phyloP scores from a whole-genome alignment of 129 eudicot genomes.

The Calendula officinalis region DNA sequence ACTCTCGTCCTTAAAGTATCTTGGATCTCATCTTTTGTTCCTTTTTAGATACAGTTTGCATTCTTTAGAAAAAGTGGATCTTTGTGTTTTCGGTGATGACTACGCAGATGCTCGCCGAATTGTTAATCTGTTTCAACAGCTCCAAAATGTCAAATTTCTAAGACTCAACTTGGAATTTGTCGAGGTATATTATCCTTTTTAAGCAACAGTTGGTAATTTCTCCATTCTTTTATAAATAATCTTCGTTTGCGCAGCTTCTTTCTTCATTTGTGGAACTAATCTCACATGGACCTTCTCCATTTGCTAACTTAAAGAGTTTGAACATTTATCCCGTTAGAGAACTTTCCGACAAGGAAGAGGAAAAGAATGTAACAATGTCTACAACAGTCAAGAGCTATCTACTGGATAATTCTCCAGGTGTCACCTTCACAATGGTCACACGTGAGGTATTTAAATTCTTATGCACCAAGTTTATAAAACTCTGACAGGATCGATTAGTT shows the following conservation, averaged over 20 bases:
- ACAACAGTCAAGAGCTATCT: slow-evolving; percentile 2
- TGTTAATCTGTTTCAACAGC: slow-evolving; percentile 2
- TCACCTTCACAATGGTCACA: slow-evolving; percentile 18
- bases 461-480: too few relatives aligned
- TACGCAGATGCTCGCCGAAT: neutral
- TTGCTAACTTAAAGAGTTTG: slow-evolving; percentile 15
- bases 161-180: slow-evolving; percentile 12
- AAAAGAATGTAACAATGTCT: neutral
- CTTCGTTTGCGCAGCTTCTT: slow-evolving; percentile 8
- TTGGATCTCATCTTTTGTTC: neutral
- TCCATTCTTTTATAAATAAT: neutral
- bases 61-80: slow-evolving; percentile 17
- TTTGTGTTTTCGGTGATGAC: neutral
- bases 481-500: too few relatives aligned
- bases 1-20: slow-evolving; percentile 1
- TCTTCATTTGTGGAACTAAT: slow-evolving; percentile 3
- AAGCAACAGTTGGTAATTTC: neutral
- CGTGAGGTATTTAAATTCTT: slow-evolving; percentile 10
- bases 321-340: neutral
- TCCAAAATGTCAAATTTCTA: slow-evolving; percentile 14
- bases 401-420: slow-evolving; percentile 14
- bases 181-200: slow-evolving; percentile 3
- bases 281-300: neutral
- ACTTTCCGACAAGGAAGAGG: too few relatives aligned
- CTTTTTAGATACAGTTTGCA: neutral